Conservation (phyloP, 305 asterid genomes). For the Lippia alba region DNA sequence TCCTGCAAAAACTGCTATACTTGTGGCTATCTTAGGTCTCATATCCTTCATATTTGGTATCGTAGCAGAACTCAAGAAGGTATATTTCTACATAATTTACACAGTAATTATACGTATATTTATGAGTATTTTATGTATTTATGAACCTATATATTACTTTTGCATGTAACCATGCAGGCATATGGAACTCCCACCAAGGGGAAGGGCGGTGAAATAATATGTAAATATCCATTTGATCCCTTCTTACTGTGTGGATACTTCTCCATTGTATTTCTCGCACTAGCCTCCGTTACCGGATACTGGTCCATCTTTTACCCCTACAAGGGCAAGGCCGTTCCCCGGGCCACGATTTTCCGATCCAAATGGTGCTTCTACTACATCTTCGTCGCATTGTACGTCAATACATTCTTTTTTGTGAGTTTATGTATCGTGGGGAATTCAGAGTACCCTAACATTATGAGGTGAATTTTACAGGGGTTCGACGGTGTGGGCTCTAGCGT, state of each 20-base stretch:
- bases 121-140: too few species aligned
- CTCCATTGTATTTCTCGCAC: slow-evolving; percentile 38
- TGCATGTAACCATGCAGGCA: background rate
- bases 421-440: too few species aligned
- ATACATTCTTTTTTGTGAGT: background rate
- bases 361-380: slow-evolving; percentile 37
- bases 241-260: slow-evolving; percentile 37
- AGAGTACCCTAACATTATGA: too few species aligned
- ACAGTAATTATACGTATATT: too few species aligned
- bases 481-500: slow-evolving; percentile 33
- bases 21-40: slow-evolving; percentile 36
- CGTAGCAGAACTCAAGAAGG: slow-evolving; percentile 38
- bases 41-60: slow-evolving; percentile 39
- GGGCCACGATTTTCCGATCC: slow-evolving; percentile 27
- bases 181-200: slow-evolving; percentile 12
- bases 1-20: slow-evolving; percentile 21
- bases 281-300: slow-evolving; percentile 36
- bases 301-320: slow-evolving; percentile 46
- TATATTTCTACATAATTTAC: background rate
- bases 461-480: slow-evolving; percentile 21
- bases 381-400: slow-evolving; percentile 34
- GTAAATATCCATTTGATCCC: slow-evolving; percentile 43
- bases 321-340: slow-evolving; percentile 45
- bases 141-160: background rate
- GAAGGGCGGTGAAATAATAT: slow-evolving; percentile 42